Conservation (phyloP, 495 filamentous ascomycete genomes). For the Talaromyces proteolyticus region DNA sequence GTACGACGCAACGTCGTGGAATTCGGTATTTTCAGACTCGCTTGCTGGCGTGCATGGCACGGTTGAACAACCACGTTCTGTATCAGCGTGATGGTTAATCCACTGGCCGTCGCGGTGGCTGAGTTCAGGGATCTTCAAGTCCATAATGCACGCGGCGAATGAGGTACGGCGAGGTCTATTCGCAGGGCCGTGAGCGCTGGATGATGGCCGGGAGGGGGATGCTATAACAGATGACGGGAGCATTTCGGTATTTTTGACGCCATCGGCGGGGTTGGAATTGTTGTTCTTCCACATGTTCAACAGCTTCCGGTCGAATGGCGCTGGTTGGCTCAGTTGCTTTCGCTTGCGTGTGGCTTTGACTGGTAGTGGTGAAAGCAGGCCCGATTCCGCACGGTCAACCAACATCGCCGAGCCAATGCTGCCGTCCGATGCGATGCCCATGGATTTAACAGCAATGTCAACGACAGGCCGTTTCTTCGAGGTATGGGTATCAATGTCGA, state of each 20-base stretch:
- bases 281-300: conserved; percentile 1
- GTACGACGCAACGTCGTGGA: conserved; percentile 5
- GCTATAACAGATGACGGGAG: background rate
- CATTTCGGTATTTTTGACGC: background rate
- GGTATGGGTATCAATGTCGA: conserved; percentile 32
- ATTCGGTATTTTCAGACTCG: background rate
- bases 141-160: conserved; percentile 36
- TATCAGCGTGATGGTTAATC: no score
- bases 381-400: conserved; percentile 9
- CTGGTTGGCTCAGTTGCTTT: conserved; percentile 14
- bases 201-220: background rate
- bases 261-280: background rate
- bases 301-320: conserved; percentile 5
- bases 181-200: background rate
- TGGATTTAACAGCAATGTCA: conserved; percentile 17
- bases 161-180: conserved; percentile 18
- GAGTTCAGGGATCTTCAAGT: conserved; percentile 33
- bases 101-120: conserved; percentile 16
- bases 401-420: conserved; percentile 14
- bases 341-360: conserved; percentile 20
- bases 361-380: conserved; percentile 1
- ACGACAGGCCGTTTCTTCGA: conserved; percentile 6
- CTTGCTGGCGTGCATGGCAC: background rate
- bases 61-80: no score
- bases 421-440: conserved; percentile 24